Base-by-base conservation (phyloP, 805 yeast species). In the Wickerhamiella azymoides region DNA sequence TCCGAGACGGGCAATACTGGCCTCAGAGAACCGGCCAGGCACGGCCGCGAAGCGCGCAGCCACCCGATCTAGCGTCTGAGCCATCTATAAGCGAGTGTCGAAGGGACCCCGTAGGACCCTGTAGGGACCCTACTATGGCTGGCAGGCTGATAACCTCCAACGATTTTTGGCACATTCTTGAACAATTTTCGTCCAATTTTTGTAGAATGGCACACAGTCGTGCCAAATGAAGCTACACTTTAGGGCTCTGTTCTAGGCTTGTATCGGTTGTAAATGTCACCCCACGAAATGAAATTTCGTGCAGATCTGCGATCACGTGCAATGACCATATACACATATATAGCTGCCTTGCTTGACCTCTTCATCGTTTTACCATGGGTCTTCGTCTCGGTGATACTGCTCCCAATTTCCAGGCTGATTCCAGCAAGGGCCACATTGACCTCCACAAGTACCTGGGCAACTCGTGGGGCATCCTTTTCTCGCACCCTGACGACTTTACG, bases 401-500 rank as follows among this genome's bases (percentile, higher is more conserved):
- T 50, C 96, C 96, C 63, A 79, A 86, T 64, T 85, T 85, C 72
- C 67, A 72, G 52, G 85, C 93, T 51, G 79, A 79, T 50, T 75
- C 93, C 48, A 80, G 94, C 50, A 73, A 72, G 53, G 96, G 96
- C 48, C 76, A 76, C 51, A 76, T 85, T 60, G 75, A 81, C 55
- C 84, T 85, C 77, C 88, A 85, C 69, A 79, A 85, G 52, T 85
- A 69, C 71, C 68, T 84, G 54, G 89, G 88, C 39, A 75, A 80
- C 64, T 71, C 77, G 21, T 85, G 95, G 95, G 79, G 77, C 46
- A 79, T 85, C 43, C 70, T 85, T 55, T 85, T 85, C 68, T 84
- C 94, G 10, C 95, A 85, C 64, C 95, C 95, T 53, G 94, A 84
- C 51, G 96, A 85, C 62, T 85, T 82, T 73, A 85, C 96, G 17